Percentiles rank a stretch among this genome's conserved stretches.
Evolutionary conservation across 2,329 filamentous ascomycete genomes (phyloP).

Genomic region (Diaporthe amygdali): DNA sequence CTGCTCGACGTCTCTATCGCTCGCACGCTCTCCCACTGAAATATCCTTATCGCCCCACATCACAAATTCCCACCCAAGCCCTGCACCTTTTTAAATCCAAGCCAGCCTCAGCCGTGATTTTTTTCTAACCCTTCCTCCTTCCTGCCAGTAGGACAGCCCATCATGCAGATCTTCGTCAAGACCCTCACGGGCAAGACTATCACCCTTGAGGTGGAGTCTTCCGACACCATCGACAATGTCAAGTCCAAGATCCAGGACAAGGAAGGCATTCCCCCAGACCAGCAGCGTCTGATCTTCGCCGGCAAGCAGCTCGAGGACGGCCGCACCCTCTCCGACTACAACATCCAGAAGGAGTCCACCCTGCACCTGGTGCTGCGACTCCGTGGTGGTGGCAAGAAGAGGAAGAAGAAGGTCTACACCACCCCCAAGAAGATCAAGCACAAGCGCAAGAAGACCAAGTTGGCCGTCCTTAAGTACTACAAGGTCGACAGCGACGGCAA

Average conservation of each 20-base stretch:
- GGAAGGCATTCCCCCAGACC: conserved; percentile 98
- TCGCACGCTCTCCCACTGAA: neutral
- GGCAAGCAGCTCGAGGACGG: conserved; percentile 99
- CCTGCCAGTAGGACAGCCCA: conserved; percentile 57
- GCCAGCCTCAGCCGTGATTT: conserved; percentile 15
- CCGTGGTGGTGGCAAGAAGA: conserved; percentile 97
- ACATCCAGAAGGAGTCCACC: conserved; percentile 99
- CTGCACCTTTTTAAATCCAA: conserved; percentile 19
- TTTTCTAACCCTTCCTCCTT: conserved; percentile 41
- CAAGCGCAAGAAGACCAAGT: conserved; percentile 99
- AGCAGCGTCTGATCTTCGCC: conserved; percentile 99
- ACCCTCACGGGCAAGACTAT: conserved; percentile 99
- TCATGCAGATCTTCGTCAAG: conserved; percentile 80
- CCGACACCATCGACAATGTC: conserved; percentile 99
- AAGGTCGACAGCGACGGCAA: conserved; percentile 99
- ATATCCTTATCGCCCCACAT: conserved; percentile 24
- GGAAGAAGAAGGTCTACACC: conserved; percentile 99
- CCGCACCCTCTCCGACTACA: conserved; percentile 99
- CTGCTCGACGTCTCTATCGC: neutral
- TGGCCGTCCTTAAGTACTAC: conserved; percentile 99
- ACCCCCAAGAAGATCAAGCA: conserved; percentile 99
- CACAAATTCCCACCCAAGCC: conserved; percentile 25
- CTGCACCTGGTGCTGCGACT: conserved; percentile 98
- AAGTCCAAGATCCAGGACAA: conserved; percentile 99
- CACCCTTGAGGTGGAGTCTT: conserved; percentile 99